A percentile compares a stretch with the other conserved stretches of the same genome.
Conservation (phyloP, 805 yeast genomes). For the Kluyveromyces starmeri region DNA sequence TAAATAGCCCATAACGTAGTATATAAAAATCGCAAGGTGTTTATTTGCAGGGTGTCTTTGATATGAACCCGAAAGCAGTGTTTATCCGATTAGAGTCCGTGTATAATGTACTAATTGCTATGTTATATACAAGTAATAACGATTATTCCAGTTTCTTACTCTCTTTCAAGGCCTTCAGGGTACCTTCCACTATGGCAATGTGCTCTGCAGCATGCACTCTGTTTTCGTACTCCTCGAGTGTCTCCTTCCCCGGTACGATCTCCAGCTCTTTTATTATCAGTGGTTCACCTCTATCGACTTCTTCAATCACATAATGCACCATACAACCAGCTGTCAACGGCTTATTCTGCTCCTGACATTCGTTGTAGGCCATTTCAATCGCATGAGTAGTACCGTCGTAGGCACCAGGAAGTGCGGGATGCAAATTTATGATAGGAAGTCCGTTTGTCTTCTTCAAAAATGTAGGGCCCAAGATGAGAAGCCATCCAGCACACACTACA, state of each 20-base stretch:
- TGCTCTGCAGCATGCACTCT: slow-evolving; percentile 84
- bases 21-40: too few species aligned
- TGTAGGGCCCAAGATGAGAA: slow-evolving; percentile 77
- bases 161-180: slow-evolving; percentile 45
- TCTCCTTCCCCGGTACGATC: slow-evolving; percentile 54
- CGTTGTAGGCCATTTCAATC: slow-evolving; percentile 91
- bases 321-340: slow-evolving; percentile 88
- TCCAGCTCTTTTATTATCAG: slow-evolving; percentile 71
- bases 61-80: too few species aligned
- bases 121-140: not conserved
- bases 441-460: slow-evolving; percentile 59
- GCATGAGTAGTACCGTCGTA: slow-evolving; percentile 93
- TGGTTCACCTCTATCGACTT: slow-evolving; percentile 92
- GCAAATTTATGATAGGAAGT: slow-evolving; percentile 82
- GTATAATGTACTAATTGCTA: not conserved
- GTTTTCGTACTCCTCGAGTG: slow-evolving; percentile 68
- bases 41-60: too few species aligned
- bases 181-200: slow-evolving; percentile 87
- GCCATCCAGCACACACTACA: slow-evolving; percentile 98
- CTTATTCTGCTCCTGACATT: slow-evolving; percentile 55
- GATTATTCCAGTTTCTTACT: not conserved
- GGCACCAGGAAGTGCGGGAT: slow-evolving; percentile 95
- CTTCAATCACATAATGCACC: slow-evolving; percentile 95
- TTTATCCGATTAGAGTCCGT: not conserved
- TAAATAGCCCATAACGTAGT: too few species aligned